Percentiles rank a stretch among this genome's conserved stretches.
Evolutionary conservation across 495 filamentous ascomycete genomes (phyloP).

Genomic region (Pyrenula massariospora): DNA sequence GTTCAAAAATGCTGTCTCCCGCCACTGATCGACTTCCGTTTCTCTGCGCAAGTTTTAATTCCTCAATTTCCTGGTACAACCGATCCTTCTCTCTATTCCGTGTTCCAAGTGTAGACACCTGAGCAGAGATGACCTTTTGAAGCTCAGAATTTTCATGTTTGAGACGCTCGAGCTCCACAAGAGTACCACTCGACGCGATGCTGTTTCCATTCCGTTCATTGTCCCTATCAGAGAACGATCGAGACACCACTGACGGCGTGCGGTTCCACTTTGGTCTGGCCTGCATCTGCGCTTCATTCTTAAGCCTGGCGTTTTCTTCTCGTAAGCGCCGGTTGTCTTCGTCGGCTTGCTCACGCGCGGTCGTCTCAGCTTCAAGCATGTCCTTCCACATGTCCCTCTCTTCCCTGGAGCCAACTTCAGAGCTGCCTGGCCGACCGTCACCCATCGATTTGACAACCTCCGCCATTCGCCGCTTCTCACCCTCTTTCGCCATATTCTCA

Average conservation of each 20-base stretch:
- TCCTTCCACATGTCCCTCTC: conserved; percentile 92
- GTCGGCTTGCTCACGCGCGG: conserved; percentile 79
- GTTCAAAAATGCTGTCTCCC: conserved; percentile 84
- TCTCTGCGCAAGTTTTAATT: conserved; percentile 75
- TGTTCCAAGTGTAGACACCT: conserved; percentile 96
- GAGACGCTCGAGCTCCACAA: conserved; percentile 69
- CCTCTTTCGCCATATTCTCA: conserved; percentile 63
- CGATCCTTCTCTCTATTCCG: conserved; percentile 90
- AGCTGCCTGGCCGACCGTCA: conserved; percentile 48
- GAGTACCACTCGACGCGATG: conserved; percentile 51
- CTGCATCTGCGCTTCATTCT: conserved; percentile 19
- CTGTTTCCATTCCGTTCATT: conserved; percentile 39
- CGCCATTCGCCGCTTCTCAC: conserved; percentile 69
- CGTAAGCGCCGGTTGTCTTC: conserved; percentile 75
- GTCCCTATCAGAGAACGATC: conserved; percentile 49
- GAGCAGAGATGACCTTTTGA: conserved; percentile 81
- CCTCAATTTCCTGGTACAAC: conserved; percentile 92
- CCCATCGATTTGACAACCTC: conserved; percentile 66
- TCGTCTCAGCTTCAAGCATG: conserved; percentile 84
- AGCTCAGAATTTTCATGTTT: conserved; percentile 89
- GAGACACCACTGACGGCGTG: conserved; percentile 44
- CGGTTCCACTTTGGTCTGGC: conserved; percentile 37
- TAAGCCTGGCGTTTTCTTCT: conserved; percentile 70
- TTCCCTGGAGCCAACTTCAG: conserved; percentile 65
- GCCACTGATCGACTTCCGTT: conserved; percentile 53